A percentile compares a stretch with the other conserved stretches of the same genome.
phyloP scores from a whole-genome alignment of 768 basidiomycete genomes.

The Mycena olivaceomarginata region DNA sequence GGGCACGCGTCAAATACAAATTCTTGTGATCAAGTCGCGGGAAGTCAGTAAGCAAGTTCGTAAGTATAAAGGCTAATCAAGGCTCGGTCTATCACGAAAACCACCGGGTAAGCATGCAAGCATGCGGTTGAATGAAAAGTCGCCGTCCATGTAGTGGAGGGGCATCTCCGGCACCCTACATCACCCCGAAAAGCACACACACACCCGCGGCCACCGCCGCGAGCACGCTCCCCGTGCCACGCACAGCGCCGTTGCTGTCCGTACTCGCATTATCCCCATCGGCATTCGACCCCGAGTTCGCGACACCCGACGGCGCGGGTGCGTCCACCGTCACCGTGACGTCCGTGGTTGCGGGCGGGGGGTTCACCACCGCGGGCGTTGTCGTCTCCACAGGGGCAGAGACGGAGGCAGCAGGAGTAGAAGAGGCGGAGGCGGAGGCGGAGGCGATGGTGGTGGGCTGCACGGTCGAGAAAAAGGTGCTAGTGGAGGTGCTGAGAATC shows the following conservation, averaged over 20 bases:
- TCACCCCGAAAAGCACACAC: neutral
- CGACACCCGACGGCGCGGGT: neutral
- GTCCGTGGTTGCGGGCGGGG: neutral
- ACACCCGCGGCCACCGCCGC: neutral
- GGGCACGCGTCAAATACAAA: no score
- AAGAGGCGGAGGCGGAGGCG: neutral
- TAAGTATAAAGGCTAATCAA: no score
- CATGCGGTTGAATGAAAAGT: no score
- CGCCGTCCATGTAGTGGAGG: no score
- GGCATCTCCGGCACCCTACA: neutral
- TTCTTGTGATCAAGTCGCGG: no score
- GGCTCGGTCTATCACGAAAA: no score
- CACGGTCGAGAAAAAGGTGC: neutral
- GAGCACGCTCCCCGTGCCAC: neutral
- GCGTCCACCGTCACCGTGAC: neutral
- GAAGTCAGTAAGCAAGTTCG: no score
- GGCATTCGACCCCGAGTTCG: neutral
- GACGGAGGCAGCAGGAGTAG: neutral
- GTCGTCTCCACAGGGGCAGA: neutral
- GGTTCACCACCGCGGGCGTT: neutral
- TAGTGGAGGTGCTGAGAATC: neutral
- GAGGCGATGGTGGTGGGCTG: neutral
- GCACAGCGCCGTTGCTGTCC: neutral
- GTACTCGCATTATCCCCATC: neutral
- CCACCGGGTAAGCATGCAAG: no score